A percentile compares a stretch with the other conserved stretches of the same genome.
These are phyloP conservation scores for Leccinum pachyderme DNA, from an alignment of 1,284 basidiomycete species.

Conservation along the genomic window DNA sequence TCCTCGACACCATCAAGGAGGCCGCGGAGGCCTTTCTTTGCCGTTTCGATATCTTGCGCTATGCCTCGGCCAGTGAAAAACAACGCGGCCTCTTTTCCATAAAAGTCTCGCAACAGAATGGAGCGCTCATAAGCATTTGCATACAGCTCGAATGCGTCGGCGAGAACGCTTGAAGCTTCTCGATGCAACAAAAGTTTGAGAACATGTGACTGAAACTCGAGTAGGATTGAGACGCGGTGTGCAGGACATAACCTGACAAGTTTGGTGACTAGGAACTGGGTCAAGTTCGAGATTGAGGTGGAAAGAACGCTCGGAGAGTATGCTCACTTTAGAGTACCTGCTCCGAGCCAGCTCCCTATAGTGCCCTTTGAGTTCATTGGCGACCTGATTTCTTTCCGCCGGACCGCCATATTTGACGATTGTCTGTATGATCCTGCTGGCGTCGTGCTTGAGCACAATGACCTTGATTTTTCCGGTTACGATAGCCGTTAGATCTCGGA, in stretches of 20 bases:
- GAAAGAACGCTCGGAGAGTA: not conserved
- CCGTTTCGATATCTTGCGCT: constrained; percentile 57
- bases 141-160: constrained; percentile 85
- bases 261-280: constrained; percentile 81
- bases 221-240: constrained; percentile 69
- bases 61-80: constrained; percentile 61
- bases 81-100: constrained; percentile 80
- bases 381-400: constrained; percentile 75
- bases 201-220: constrained; percentile 73
- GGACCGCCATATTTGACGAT: constrained; percentile 82
- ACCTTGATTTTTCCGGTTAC: constrained; percentile 80
- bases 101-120: constrained; percentile 80
- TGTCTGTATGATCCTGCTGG: constrained; percentile 84
- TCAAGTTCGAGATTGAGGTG: not conserved
- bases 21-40: constrained; percentile 64
- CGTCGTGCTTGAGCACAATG: constrained; percentile 87
- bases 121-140: constrained; percentile 80
- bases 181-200: constrained; percentile 76
- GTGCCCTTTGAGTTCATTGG: constrained; percentile 75
- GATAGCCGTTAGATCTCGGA: constrained; percentile 68
- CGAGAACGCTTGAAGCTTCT: constrained; percentile 77
- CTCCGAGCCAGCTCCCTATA: constrained; percentile 78
- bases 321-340: constrained; percentile 81
- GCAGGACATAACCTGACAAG: constrained; percentile 75
- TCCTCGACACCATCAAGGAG: constrained; percentile 63